Conservation (phyloP, 2,329 filamentous ascomycete species). For the Massarina eburnea region DNA sequence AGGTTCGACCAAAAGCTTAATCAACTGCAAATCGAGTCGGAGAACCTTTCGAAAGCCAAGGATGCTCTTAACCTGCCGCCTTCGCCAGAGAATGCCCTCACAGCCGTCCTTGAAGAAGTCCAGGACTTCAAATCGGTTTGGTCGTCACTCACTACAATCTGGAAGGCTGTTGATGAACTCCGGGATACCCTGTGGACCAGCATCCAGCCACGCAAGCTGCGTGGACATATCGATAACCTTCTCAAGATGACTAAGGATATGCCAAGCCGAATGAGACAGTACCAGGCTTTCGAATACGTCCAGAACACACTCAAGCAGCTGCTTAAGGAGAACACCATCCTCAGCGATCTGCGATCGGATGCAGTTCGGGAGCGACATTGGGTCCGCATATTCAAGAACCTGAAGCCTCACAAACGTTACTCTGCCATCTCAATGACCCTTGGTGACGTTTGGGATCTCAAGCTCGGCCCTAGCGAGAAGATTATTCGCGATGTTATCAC, state of each 20-base stretch:
- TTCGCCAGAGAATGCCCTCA: constrained; percentile 76
- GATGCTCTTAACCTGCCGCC: constrained; percentile 90
- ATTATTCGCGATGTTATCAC: constrained; percentile 91
- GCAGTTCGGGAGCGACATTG: constrained; percentile 95
- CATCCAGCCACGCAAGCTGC: constrained; percentile 90
- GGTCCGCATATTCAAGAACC: constrained; percentile 95
- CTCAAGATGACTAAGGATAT: constrained; percentile 99
- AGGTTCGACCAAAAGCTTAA: constrained; percentile 85
- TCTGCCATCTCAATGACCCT: constrained; percentile 92
- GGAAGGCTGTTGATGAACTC: constrained; percentile 92
- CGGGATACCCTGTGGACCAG: constrained; percentile 92
- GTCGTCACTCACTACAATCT: constrained; percentile 93
- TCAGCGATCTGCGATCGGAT: constrained; percentile 92
- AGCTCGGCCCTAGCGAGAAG: constrained; percentile 81
- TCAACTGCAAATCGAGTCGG: constrained; percentile 80
- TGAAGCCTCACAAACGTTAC: constrained; percentile 91
- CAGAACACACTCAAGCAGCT: constrained; percentile 86
- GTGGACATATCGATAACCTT: constrained; percentile 82
- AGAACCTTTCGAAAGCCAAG: constrained; percentile 95
- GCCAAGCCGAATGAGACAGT: constrained; percentile 98
- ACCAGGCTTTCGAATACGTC: constrained; percentile 98
- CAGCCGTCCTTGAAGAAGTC: constrained; percentile 89
- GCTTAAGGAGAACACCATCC: constrained; percentile 84
- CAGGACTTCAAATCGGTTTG: constrained; percentile 99
- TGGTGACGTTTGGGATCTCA: constrained; percentile 98